Conservation (phyloP, 345 rosid genomes). For the Eucalyptus grandis region DNA sequence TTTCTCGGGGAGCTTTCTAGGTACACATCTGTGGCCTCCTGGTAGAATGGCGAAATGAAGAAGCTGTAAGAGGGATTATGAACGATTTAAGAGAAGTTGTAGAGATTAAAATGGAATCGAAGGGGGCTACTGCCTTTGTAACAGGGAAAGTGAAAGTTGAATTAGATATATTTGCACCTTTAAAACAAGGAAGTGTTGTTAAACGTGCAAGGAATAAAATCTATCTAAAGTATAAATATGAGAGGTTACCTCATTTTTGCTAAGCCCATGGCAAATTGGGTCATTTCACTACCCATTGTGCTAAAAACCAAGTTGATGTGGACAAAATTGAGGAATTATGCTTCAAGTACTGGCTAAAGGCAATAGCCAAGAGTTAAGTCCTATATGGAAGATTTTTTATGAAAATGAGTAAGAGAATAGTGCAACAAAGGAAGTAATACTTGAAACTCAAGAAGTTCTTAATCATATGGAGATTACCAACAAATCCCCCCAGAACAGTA, state of each 20-base stretch:
- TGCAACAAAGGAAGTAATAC: not conserved
- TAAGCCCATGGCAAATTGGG: not conserved
- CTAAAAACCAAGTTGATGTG: not conserved
- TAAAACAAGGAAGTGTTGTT: not conserved
- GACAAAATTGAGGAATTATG: not conserved
- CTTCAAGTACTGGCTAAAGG: not conserved
- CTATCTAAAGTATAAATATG: not conserved
- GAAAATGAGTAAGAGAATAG: not conserved
- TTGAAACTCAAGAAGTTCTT: not conserved
- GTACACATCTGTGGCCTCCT: not conserved
- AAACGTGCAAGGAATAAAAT: not conserved
- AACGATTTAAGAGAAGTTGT: not conserved
- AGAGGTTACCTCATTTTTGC: not conserved
- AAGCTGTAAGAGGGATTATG: not conserved
- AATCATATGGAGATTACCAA: not conserved
- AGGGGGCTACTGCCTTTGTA: not conserved
- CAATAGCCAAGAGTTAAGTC: not conserved
- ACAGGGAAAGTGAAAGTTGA: not conserved
- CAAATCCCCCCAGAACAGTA: not conserved
- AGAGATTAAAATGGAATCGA: not conserved
- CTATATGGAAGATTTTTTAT: not conserved
- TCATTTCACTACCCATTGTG: not conserved
- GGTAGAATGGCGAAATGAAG: not conserved
- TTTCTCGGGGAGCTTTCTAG: not conserved
- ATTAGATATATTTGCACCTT: not conserved